These are phyloP conservation scores for Euryodendron excelsum DNA, from an alignment of 148 eudicot genomes.

Conservation along the genomic window DNA sequence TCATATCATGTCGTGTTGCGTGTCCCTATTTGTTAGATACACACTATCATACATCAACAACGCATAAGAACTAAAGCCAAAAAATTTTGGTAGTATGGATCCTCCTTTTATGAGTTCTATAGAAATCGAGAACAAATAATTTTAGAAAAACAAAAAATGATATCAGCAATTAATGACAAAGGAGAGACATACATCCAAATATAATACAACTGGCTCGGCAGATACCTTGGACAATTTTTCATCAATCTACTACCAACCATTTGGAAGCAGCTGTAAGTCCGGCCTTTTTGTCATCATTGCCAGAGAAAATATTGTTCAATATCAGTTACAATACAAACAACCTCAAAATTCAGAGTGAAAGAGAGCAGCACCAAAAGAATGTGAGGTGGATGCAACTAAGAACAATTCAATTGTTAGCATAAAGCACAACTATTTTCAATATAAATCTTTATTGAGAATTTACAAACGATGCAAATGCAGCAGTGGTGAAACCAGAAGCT, in stretches of 20 bases:
- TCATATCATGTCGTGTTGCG: too few relatives aligned
- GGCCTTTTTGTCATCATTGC: constrained; percentile 30
- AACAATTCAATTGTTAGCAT: neutral
- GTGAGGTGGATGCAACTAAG: neutral
- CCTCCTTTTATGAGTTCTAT: neutral
- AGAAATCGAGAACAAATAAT: neutral
- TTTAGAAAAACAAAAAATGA: neutral
- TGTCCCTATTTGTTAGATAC: too few relatives aligned
- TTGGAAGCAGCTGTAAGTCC: constrained; percentile 23
- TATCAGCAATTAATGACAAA: neutral
- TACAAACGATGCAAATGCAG: too few relatives aligned
- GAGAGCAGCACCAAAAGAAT: neutral
- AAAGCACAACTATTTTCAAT: neutral
- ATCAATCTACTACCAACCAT: constrained; percentile 25
- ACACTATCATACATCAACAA: too few relatives aligned
- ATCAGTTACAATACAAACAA: neutral
- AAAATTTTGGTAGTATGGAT: too few relatives aligned
- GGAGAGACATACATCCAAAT: neutral
- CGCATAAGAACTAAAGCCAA: too few relatives aligned
- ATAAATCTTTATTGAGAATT: neutral
- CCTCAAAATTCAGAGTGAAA: neutral
- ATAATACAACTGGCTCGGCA: constrained; percentile 20
- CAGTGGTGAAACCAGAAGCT: too few relatives aligned
- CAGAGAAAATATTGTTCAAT: constrained; percentile 10
- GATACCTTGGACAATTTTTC: constrained; percentile 18